Base-by-base conservation (phyloP, 75 land plant genomes). In the Picea sitchensis region DNA sequence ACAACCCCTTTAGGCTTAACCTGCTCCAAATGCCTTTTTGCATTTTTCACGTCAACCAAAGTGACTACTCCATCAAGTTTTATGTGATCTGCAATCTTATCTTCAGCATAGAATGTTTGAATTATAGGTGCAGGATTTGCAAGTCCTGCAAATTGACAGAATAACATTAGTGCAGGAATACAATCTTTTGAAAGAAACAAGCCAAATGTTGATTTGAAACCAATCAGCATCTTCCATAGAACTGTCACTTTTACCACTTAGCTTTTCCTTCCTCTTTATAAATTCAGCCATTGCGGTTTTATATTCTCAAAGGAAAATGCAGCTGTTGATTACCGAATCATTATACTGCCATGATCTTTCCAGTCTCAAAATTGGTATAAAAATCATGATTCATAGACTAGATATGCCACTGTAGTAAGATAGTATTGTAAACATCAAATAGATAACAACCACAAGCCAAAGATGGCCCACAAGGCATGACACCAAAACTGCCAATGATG, bases 61-160 rank as follows among this genome's bases (percentile, higher is more conserved):
- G 99, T 98, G 32, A 98, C 98, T 73, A 98, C 99, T n/a, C 99
- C 99, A 88, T 98, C 99, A 65, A 98, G 80, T 80, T 92, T 90
- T 34, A 93, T 93, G 84, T 90, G 89, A 81, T 96, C 85, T 47
- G 92, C 91, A 78, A 98, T 60, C 21, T 82, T 20, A 82, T 98
- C 99, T 81, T 98, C 98, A 14, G 94, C 88, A 84, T 95, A 98
- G 76, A 98, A 98, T 65, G 98, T 98, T 81, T 95, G 94, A 77
- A 98, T 98, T 59, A 95, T 98, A 0, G 99, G 99, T 56, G 98
- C 87, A 72, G 99, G 99, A 84, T 98, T 98, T 57, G 99, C 99
- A 65, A 98, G 90, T 34, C 99, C 99, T 98, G 90, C 1, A 77
- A 63, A 82, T 18, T 56, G 44, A 61, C 59, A 69, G 9, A 77